Evolutionary conservation across 192 early-diverging fungal species (phyloP).

Genomic region (Mortierella hygrophila): DNA sequence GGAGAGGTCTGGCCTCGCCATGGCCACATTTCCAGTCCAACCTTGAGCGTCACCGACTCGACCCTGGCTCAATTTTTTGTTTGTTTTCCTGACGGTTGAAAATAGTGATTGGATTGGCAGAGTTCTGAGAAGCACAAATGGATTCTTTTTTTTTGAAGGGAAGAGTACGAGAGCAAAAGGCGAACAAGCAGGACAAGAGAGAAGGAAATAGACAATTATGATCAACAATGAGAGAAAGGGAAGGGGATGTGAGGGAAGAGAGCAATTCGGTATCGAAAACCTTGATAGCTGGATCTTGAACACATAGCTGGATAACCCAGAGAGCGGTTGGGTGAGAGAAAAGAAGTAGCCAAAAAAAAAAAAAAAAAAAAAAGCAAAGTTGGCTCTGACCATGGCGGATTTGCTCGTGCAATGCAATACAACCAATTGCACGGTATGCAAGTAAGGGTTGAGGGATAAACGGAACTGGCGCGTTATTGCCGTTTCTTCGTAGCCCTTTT

Average conservation of each 20-base stretch:
- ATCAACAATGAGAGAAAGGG: too few species aligned
- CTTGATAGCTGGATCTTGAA: neutral
- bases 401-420: constrained; percentile 1
- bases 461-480: neutral
- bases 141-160: too few species aligned
- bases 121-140: neutral
- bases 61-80: constrained; percentile 1
- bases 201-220: too few species aligned
- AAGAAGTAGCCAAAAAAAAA: neutral
- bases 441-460: neutral
- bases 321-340: too few species aligned
- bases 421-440: neutral
- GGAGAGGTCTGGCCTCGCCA: neutral
- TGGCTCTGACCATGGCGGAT: neutral
- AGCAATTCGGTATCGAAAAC: neutral
- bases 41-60: neutral
- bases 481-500: neutral
- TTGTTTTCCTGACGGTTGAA: neutral
- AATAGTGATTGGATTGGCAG: neutral
- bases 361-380: neutral
- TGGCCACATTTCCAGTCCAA: neutral
- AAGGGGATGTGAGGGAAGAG: neutral
- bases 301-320: too few species aligned
- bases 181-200: too few species aligned
- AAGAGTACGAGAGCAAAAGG: too few species aligned